phyloP scores from a whole-genome alignment of 140 eudicot species.

The Cichorium intybus region DNA sequence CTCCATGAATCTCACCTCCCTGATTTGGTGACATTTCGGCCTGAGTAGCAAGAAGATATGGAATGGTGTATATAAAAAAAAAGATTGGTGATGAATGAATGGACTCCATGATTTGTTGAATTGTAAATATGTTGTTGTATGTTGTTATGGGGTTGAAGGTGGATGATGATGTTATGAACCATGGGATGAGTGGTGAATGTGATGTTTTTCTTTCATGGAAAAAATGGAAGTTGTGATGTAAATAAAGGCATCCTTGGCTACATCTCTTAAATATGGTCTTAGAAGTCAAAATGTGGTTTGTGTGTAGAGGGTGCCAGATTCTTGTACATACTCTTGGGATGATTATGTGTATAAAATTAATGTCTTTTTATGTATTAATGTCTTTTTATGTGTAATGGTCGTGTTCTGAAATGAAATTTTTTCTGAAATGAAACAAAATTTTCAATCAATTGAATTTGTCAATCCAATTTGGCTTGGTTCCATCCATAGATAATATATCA shows the following conservation, averaged over 20 bases:
- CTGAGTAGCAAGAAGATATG: constrained; percentile 45
- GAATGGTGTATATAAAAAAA: constrained; percentile 20
- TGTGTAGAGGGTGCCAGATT: not conserved
- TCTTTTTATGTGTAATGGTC: too few relatives aligned
- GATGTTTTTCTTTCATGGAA: constrained; percentile 31
- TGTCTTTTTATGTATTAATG: not conserved
- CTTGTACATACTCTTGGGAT: constrained; percentile 28
- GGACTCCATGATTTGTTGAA: constrained; percentile 23
- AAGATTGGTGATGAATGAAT: constrained; percentile 1
- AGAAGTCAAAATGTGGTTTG: not conserved
- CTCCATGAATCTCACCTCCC: constrained; percentile 75
- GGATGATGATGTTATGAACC: not conserved
- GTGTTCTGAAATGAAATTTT: not conserved
- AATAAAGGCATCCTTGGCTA: constrained; percentile 44
- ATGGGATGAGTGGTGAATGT: constrained; percentile 21
- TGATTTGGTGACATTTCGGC: constrained; percentile 67
- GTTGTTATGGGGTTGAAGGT: constrained; percentile 10
- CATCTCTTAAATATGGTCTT: constrained; percentile 10
- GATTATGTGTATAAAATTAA: not conserved
- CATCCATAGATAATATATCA: too few relatives aligned
- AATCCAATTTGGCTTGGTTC: too few relatives aligned
- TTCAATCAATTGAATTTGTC: too few relatives aligned
- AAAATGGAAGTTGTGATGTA: constrained; percentile 37
- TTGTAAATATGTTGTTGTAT: constrained; percentile 31
- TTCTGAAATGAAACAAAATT: too few relatives aligned